Percentiles rank a stretch among this genome's conserved stretches.
phyloP scores from a whole-genome alignment of 495 filamentous ascomycete genomes.

The Aspergillus affinis region DNA sequence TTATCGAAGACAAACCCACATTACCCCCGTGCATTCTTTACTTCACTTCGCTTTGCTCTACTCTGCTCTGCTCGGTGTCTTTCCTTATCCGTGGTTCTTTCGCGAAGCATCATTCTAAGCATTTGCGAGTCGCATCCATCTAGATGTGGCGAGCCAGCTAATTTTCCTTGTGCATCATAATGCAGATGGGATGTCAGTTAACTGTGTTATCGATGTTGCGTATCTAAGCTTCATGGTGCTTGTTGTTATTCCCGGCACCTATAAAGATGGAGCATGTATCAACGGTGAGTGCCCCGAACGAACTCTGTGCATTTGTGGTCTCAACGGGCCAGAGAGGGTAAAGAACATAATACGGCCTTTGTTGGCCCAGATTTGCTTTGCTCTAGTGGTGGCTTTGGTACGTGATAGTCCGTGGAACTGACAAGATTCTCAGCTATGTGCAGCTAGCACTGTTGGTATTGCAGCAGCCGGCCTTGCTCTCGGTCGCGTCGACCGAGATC shows the following conservation, averaged over 20 bases:
- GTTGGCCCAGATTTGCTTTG: not conserved
- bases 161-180: conserved; percentile 26
- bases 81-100: not conserved
- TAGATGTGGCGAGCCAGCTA: conserved; percentile 24
- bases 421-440: conserved; percentile 58
- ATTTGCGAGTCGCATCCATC: not conserved
- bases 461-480: conserved; percentile 65
- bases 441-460: conserved; percentile 66
- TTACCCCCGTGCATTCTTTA: not conserved
- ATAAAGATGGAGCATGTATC: conserved; percentile 51
- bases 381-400: not conserved
- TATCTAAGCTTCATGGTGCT: conserved; percentile 42
- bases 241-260: conserved; percentile 32
- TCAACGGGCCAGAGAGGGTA: not conserved
- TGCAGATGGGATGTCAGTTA: conserved; percentile 43
- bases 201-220: conserved; percentile 33
- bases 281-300: conserved; percentile 35
- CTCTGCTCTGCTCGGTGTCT: not conserved
- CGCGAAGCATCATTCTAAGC: not conserved
- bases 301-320: not conserved
- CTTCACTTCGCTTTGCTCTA: conserved; percentile 3
- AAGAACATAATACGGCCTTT: not conserved
- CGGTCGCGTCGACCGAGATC: conserved; percentile 52
- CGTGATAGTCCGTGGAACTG: not conserved
- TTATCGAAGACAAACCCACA: not conserved